phyloP scores from a whole-genome alignment of 495 filamentous ascomycete genomes.

The Sabuloglossum arenarium region DNA sequence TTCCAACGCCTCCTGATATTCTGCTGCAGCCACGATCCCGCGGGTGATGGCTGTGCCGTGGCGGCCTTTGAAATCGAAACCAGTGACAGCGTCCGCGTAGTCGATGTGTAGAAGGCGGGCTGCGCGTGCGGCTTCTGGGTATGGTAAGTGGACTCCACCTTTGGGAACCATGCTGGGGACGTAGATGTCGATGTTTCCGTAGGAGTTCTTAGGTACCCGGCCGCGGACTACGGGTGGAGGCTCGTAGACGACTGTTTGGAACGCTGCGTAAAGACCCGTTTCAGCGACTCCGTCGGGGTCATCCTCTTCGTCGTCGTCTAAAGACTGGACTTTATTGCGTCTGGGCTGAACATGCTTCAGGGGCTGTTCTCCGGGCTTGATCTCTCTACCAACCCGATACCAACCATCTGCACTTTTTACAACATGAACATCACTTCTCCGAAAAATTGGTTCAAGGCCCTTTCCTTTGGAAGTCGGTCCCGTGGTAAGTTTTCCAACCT shows the following conservation, averaged over 20 bases:
- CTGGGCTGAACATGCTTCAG: constrained; percentile 41
- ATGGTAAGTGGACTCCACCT: constrained; percentile 50
- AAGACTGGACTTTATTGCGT: constrained; percentile 18
- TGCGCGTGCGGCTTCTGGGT: constrained; percentile 45
- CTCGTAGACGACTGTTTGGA: constrained; percentile 57
- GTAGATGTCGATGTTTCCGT: constrained; percentile 79
- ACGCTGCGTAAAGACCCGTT: constrained; percentile 44
- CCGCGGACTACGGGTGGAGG: constrained; percentile 59
- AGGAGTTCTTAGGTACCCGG: constrained; percentile 63
- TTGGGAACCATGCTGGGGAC: constrained; percentile 79
- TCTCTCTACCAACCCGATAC: constrained; percentile 66
- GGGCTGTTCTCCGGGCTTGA: constrained; percentile 53
- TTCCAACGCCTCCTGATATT: constrained; percentile 48
- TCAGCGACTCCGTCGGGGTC: constrained; percentile 20
- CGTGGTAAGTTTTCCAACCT: constrained; percentile 55
- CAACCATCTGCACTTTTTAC: constrained; percentile 63
- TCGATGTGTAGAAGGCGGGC: constrained; percentile 64
- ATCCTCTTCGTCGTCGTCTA: constrained; percentile 19
- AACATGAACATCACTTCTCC: constrained; percentile 54
- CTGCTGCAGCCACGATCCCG: constrained; percentile 54
- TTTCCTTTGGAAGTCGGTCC: constrained; percentile 35
- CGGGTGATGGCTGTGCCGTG: constrained; percentile 58
- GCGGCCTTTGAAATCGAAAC: constrained; percentile 68
- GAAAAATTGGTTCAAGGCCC: constrained; percentile 44
- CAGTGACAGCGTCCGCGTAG: constrained; percentile 73